phyloP scores from a whole-genome alignment of 2,329 filamentous ascomycete species.

The Colletotrichum viniferum region DNA sequence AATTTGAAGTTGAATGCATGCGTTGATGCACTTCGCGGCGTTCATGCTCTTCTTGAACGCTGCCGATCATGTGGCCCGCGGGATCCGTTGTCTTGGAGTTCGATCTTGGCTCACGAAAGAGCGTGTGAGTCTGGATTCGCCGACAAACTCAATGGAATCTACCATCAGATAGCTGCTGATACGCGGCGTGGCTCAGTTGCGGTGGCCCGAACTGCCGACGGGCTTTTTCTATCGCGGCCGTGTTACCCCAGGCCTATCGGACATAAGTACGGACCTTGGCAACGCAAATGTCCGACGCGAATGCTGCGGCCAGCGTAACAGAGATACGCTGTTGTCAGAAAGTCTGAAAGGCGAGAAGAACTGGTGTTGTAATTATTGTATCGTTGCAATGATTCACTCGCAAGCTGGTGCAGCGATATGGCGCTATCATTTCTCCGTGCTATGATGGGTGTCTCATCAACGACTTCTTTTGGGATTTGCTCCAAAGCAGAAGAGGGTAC shows the following conservation, averaged over 20 bases:
- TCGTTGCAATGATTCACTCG: neutral
- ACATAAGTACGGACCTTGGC: neutral
- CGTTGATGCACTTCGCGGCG: neutral
- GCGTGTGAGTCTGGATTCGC: neutral
- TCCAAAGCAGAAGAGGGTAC: neutral
- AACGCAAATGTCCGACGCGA: neutral
- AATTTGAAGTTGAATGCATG: neutral
- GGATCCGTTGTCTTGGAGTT: neutral
- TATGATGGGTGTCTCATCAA: neutral
- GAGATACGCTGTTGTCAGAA: neutral
- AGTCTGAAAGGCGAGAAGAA: neutral
- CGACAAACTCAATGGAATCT: neutral
- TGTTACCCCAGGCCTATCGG: neutral
- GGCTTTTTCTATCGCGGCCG: neutral
- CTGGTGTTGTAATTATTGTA: neutral
- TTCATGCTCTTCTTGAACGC: neutral
- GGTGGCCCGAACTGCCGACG: neutral
- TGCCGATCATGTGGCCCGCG: neutral
- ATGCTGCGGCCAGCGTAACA: neutral
- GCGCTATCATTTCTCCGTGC: neutral
- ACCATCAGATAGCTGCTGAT: neutral
- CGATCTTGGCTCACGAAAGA: neutral
- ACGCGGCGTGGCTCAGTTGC: neutral
- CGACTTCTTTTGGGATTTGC: neutral
- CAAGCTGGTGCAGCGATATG: neutral